Evolutionary conservation across 768 basidiomycete genomes (phyloP), one percentile per base, ranked within the genome.

Genomic region (Russula virescens): DNA sequence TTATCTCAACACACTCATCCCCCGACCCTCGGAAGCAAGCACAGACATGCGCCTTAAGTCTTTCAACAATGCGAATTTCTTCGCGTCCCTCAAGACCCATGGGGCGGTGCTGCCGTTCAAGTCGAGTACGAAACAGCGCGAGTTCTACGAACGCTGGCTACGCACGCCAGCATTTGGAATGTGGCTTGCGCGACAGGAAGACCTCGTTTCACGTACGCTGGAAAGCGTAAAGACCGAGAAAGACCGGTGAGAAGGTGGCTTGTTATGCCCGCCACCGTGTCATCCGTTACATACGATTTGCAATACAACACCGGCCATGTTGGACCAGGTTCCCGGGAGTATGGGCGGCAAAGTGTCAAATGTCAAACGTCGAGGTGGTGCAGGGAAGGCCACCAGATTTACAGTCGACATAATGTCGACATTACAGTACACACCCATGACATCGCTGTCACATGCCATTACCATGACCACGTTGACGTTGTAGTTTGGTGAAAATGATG

Each of bases 1-100:
- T 66, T 98, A 98, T 77, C 85, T 98, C 46, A 88, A 90, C 63
- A 87, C 88, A 1, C 81, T 95, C 52, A 91, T 94, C 72, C 91
- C 91, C 61, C 80, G 84, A 21, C 87, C 84, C 7, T 73, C 77
- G 9, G 84, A 86, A 68, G 47, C 76, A 18, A 68, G 71, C 51
- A 60, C 65, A 2, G 66, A 68, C 16, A 14, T 64, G 25, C 79
- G 84, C 13, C 77, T 91, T 49, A 89, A 84, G 66, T 80, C 89
- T 2, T 94, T 94, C 72, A 88, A 81, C 69, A 74, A 81, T 43
- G 74, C 75, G 1, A 80, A 83, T 57, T 94, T 94, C 72, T 79
- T 94, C 55, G 79, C 81, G 21, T 91, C 87, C 7, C 77, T 94
- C 26, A 89, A 88, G 68, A 74, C 79, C 2, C 79, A 87, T 68